Conservation (phyloP, 768 basidiomycete genomes). For the Lactarius hatsudake region DNA sequence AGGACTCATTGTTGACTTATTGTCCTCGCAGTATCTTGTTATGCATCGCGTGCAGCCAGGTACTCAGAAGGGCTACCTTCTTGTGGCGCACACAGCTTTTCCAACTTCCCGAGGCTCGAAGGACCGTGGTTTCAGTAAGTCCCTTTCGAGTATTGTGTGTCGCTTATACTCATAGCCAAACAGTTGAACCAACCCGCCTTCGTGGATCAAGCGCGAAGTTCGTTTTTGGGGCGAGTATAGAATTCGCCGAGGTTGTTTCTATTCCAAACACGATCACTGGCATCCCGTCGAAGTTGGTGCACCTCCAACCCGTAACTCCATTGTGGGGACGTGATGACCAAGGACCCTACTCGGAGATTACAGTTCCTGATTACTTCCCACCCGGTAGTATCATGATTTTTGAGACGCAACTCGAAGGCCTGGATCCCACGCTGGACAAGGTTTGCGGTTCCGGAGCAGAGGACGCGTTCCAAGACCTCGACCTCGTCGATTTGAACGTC, state of each 20-base stretch:
- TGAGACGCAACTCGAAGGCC: conserved; percentile 74
- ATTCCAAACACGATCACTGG: conserved; percentile 62
- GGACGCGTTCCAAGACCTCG: conserved; percentile 67
- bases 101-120: conserved; percentile 60
- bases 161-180: background rate
- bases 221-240: conserved; percentile 73
- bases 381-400: conserved; percentile 95
- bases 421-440: conserved; percentile 66
- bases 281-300: conserved; percentile 64
- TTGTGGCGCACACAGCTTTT: conserved; percentile 93
- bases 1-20: background rate
- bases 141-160: conserved; percentile 1
- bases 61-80: conserved; percentile 88
- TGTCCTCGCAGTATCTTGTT: conserved; percentile 72
- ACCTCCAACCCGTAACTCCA: conserved; percentile 58
- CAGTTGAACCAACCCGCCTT: conserved; percentile 84
- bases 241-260: conserved; percentile 56
- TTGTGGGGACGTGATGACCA: conserved; percentile 60
- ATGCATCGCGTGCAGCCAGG: conserved; percentile 88
- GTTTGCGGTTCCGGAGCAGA: conserved; percentile 71
- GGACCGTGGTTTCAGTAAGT: conserved; percentile 76
- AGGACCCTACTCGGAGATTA: conserved; percentile 73
- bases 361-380: conserved; percentile 88
- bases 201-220: conserved; percentile 76
- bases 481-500: conserved; percentile 86